Percentiles rank a stretch among this genome's conserved stretches.
Conservation (phyloP, 371 early-diverging fungal genomes). For the Zopfochytrium polystomum region DNA sequence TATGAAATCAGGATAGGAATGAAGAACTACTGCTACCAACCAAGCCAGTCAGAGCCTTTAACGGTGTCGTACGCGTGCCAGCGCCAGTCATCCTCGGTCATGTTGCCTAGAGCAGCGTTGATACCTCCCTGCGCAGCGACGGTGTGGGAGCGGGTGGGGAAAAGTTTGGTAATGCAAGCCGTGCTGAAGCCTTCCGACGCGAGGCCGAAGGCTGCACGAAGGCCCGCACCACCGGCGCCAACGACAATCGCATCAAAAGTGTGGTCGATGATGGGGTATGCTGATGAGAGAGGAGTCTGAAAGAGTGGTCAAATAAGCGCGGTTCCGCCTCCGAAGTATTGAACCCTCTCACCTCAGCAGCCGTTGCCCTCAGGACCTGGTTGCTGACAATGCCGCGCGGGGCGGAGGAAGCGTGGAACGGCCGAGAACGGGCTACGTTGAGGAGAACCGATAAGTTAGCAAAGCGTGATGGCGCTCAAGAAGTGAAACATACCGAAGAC, state of each 20-base stretch:
- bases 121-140: conserved; percentile 99
- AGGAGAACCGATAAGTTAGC: no score
- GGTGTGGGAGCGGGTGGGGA: conserved; percentile 98
- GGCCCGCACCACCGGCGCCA: conserved; percentile 98
- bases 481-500: no score
- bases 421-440: background rate
- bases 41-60: conserved; percentile 97
- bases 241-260: conserved; percentile 96
- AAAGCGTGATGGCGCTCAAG: no score
- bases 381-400: conserved; percentile 17
- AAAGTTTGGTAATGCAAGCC: conserved; percentile 97
- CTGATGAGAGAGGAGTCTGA: conserved; percentile 29
- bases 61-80: conserved; percentile 99
- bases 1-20: conserved; percentile 5
- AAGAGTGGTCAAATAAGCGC: background rate
- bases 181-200: conserved; percentile 96
- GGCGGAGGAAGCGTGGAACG: conserved; percentile 24
- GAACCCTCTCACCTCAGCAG: conserved; percentile 28
- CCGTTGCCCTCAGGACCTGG: conserved; percentile 34
- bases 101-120: conserved; percentile 98
- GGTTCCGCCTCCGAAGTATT: background rate
- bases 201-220: conserved; percentile 96
- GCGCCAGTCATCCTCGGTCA: conserved; percentile 98
- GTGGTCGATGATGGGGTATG: conserved; percentile 95
- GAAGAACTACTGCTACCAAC: conserved; percentile 23